Percentiles rank a stretch among this genome's conserved stretches.
Evolutionary conservation across 2,329 filamentous ascomycete genomes (phyloP).

Genomic region (Pyricularia sp.): DNA sequence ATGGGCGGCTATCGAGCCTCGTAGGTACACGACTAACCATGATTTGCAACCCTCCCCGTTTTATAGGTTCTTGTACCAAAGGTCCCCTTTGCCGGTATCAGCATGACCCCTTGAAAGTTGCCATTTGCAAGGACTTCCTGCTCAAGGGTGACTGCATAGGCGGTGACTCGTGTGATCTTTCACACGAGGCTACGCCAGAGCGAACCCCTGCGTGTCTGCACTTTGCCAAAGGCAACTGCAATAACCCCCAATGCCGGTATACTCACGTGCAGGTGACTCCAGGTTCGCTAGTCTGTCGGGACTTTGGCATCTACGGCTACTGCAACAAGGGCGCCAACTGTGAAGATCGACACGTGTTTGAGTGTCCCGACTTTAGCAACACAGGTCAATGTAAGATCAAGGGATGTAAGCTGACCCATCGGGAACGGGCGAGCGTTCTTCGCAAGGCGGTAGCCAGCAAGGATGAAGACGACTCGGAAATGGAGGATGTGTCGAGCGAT

Average conservation of each 20-base stretch:
- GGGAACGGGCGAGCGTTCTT: slow-evolving; percentile 74
- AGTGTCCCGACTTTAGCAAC: slow-evolving; percentile 94
- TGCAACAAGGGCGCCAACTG: slow-evolving; percentile 76
- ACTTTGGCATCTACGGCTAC: slow-evolving; percentile 80
- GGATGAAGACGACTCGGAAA: slow-evolving; percentile 37
- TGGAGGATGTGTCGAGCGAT: slow-evolving; percentile 69
- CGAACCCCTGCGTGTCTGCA: slow-evolving; percentile 84
- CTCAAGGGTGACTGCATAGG: slow-evolving; percentile 68
- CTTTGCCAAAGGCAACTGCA: slow-evolving; percentile 83
- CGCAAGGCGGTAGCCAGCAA: slow-evolving; percentile 51
- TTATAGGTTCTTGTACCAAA: slow-evolving; percentile 72
- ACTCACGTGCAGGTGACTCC: slow-evolving; percentile 73
- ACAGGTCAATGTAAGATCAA: slow-evolving; percentile 72
- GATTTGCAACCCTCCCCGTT: slow-evolving; percentile 6
- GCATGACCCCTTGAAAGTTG: slow-evolving; percentile 80
- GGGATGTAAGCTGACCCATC: slow-evolving; percentile 77
- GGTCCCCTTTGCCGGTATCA: slow-evolving; percentile 71
- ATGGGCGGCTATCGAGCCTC: neutral
- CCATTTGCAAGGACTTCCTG: slow-evolving; percentile 82
- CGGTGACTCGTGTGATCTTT: slow-evolving; percentile 79
- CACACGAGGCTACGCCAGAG: slow-evolving; percentile 75
- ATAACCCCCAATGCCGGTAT: slow-evolving; percentile 78
- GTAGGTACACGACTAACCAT: slow-evolving; percentile 30
- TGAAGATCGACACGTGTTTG: slow-evolving; percentile 75
- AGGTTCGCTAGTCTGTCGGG: slow-evolving; percentile 69